A percentile compares a stretch with the other conserved stretches of the same genome.
These are phyloP conservation scores for Davidsoniella neocaledoniae DNA, from an alignment of 2,329 filamentous ascomycete genomes.

Conservation along the genomic window DNA sequence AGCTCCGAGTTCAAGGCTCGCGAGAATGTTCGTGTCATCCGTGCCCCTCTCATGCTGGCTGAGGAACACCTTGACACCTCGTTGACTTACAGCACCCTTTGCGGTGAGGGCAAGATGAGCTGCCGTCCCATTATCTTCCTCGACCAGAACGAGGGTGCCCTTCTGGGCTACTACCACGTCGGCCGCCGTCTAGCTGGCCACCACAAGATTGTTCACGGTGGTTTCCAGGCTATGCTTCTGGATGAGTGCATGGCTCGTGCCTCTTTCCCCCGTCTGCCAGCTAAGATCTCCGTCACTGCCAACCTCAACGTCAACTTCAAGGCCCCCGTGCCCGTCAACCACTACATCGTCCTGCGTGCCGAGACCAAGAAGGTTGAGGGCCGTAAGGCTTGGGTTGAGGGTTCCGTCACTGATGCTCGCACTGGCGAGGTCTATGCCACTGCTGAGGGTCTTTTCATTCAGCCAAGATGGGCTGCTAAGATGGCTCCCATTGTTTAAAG, in stretches of 20 bases:
- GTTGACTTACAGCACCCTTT: slow-evolving; percentile 8
- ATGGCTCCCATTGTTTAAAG: slow-evolving; percentile 11
- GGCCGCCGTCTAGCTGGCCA: slow-evolving; percentile 74
- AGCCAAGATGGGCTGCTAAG: slow-evolving; percentile 12
- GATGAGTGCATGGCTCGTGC: slow-evolving; percentile 81
- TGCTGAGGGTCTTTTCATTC: slow-evolving; percentile 9
- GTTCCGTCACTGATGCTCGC: slow-evolving; percentile 19
- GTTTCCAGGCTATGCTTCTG: slow-evolving; percentile 76
- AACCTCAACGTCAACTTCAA: slow-evolving; percentile 72
- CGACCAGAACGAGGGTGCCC: slow-evolving; percentile 10
- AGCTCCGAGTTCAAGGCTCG: slow-evolving; percentile 9
- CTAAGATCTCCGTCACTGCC: slow-evolving; percentile 73
- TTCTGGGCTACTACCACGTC: slow-evolving; percentile 21
- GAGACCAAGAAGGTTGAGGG: slow-evolving; percentile 76
- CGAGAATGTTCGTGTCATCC: slow-evolving; percentile 9
- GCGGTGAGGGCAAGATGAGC: slow-evolving; percentile 11
- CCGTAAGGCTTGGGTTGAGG: slow-evolving; percentile 86
- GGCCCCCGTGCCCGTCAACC: slow-evolving; percentile 57
- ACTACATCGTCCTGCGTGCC: slow-evolving; percentile 62
- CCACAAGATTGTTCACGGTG: slow-evolving; percentile 79
- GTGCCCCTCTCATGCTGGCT: slow-evolving; percentile 11
- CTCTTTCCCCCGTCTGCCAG: slow-evolving; percentile 75
- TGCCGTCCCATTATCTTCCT: slow-evolving; percentile 12
- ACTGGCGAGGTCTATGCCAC: slow-evolving; percentile 11
- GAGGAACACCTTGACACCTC: slow-evolving; percentile 11